phyloP scores from a whole-genome alignment of 148 eudicot genomes.

The Polygonum aviculare region DNA sequence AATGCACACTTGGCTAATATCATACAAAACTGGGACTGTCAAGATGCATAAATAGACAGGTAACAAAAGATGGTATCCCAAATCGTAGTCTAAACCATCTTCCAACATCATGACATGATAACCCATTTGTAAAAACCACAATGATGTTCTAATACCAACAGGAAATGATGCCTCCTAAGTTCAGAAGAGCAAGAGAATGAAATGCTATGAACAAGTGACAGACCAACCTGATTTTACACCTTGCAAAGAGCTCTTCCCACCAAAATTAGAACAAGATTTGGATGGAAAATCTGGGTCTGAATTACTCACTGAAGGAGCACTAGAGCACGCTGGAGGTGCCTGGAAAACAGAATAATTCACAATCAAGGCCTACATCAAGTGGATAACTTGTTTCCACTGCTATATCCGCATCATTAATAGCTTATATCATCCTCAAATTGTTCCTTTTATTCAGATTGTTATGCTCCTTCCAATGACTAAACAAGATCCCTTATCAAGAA shows the following conservation, averaged over 20 bases:
- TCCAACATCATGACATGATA: background rate
- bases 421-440: background rate
- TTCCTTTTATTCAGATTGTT: background rate
- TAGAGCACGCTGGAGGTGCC: conserved; percentile 16
- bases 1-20: no score
- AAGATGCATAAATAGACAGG: background rate
- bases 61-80: background rate
- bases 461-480: background rate
- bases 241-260: conserved; percentile 7
- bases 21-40: no score
- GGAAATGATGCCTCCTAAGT: background rate
- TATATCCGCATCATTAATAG: background rate
- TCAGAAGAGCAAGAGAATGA: background rate
- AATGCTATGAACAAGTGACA: background rate
- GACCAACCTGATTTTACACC: conserved; percentile 16
- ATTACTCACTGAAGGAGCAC: conserved; percentile 12
- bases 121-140: background rate
- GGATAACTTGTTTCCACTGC: background rate
- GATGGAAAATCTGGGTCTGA: conserved; percentile 15
- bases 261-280: conserved; percentile 8
- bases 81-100: background rate
- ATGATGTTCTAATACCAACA: background rate
- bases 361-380: background rate
- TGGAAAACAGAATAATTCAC: conserved; percentile 1
- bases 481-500: background rate